These are phyloP conservation scores for Talaromyces nanjingensis DNA, from an alignment of 495 filamentous ascomycete species.

Conservation along the genomic window DNA sequence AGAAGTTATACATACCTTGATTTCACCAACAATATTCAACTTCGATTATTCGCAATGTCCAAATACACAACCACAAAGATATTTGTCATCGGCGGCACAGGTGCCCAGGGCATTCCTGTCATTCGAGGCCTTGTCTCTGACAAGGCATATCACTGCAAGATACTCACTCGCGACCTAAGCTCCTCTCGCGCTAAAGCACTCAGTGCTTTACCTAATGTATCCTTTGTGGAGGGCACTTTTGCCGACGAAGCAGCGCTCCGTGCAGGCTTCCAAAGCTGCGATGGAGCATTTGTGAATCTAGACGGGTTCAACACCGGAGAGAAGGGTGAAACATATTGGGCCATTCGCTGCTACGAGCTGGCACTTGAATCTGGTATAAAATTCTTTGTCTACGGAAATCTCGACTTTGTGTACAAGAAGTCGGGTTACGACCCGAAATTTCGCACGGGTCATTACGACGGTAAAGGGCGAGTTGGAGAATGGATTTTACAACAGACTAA, in stretches of 20 bases:
- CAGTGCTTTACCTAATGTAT: slow-evolving; percentile 27
- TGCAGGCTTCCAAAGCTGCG: slow-evolving; percentile 29
- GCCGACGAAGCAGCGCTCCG: slow-evolving; percentile 37
- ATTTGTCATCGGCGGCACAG: slow-evolving; percentile 44
- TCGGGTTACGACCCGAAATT: slow-evolving; percentile 37
- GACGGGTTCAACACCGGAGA: slow-evolving; percentile 49
- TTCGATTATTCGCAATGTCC: not conserved
- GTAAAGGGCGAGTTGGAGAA: slow-evolving; percentile 46
- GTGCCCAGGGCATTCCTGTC: slow-evolving; percentile 47
- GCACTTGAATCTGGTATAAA: slow-evolving; percentile 41
- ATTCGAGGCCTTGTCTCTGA: slow-evolving; percentile 34
- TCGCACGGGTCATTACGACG: slow-evolving; percentile 46
- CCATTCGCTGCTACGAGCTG: slow-evolving; percentile 47
- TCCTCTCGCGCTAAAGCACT: slow-evolving; percentile 34
- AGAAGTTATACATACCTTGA: not conserved
- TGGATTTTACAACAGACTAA: slow-evolving; percentile 29
- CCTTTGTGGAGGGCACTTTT: slow-evolving; percentile 39
- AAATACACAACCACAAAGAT: slow-evolving; percentile 14
- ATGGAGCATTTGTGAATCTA: slow-evolving; percentile 46
- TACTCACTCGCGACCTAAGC: slow-evolving; percentile 42
- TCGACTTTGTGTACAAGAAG: slow-evolving; percentile 41
- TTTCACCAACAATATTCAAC: not conserved
- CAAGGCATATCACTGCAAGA: slow-evolving; percentile 32
- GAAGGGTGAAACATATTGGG: slow-evolving; percentile 48
- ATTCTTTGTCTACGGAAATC: slow-evolving; percentile 45